Base-by-base conservation (phyloP, 2,329 filamentous ascomycete genomes). In the Xylaria hypoxylon region DNA sequence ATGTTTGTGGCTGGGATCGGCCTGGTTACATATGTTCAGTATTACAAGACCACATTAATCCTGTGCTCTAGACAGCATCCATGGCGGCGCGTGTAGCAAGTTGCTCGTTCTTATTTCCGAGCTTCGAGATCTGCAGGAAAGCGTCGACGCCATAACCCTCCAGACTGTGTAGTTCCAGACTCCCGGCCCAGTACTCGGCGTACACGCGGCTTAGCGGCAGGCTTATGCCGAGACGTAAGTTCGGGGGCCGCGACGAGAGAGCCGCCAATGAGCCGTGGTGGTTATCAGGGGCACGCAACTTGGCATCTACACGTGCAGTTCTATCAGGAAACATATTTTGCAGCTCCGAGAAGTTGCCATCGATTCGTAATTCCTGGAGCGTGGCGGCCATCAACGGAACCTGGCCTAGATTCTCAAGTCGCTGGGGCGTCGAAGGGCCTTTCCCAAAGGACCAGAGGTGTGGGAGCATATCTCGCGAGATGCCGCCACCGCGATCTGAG, bases 21-120 rank as follows among this genome's bases (percentile, higher is more conserved):
- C 7, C 35, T 4, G 38, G 13, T n/a, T n/a, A 44, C 33, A 55
- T 31, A 22, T 53, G 5, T 10, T 24, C 6, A 8, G 50, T 19
- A 10, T 22, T 17, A 38, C n/a, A 19, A 38, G 31, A 15, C 31
- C 2, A 10, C n/a, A 7, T 60, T 70, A 51, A 62, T 72, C 64
- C 64, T 5, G 11, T 13, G 35, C 6, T 6, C 52, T 83, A 92
- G 13, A 94, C 87, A 22, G 91, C 90, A 79, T 94, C 92, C 84
- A 94, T 93, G 70, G 86, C 89, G 28, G 92, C 92, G 74, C 92
- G 84, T 31, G 89, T 93, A 2, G 87, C 93, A 68, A 99, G 84
- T 79, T 97, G 93, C 82, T 99, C 96, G 76, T 98, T 97, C 84
- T 97, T 97, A 79, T 99, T 99, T 22, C 96, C 96, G 64, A 99